Conservation (phyloP, 495 filamentous ascomycete species). For the Hypoxylon lenormandii region DNA sequence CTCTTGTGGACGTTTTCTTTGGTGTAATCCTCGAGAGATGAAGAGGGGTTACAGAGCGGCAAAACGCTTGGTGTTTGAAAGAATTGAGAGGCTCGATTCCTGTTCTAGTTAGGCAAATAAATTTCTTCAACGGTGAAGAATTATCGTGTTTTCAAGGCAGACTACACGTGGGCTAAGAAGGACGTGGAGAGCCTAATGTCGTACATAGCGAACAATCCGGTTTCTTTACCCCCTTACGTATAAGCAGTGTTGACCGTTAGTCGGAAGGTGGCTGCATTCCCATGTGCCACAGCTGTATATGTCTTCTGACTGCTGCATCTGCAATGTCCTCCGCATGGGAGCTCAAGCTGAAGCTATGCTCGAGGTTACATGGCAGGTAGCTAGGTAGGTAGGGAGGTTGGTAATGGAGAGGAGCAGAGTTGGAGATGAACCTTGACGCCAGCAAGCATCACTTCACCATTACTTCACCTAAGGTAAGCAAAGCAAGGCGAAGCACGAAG, state of each 20-base stretch:
- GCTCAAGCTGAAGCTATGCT: conserved; percentile 7
- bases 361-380: conserved; percentile 3
- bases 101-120: conserved; percentile 24
- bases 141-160: conserved; percentile 6
- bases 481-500: conserved; percentile 10
- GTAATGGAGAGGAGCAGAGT: conserved; percentile 1
- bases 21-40: conserved; percentile 40
- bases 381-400: not conserved
- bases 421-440: conserved; percentile 20
- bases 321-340: conserved; percentile 7
- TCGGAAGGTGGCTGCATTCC: conserved; percentile 4
- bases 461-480: conserved; percentile 13
- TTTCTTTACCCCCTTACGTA: conserved; percentile 1
- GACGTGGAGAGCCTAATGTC: not conserved
- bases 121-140: conserved; percentile 12
- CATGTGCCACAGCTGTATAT: conserved; percentile 1
- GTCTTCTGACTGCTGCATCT: conserved; percentile 19
- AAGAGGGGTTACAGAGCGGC: conserved; percentile 35
- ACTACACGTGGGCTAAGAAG: conserved; percentile 2
- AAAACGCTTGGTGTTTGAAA: conserved; percentile 42
- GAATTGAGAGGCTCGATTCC: conserved; percentile 9
- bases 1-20: conserved; percentile 24
- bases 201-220: conserved; percentile 2
- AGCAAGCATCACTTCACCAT: conserved; percentile 20
- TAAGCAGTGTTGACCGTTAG: conserved; percentile 1